phyloP scores from a whole-genome alignment of 345 rosid genomes.

The Syzygium grande region DNA sequence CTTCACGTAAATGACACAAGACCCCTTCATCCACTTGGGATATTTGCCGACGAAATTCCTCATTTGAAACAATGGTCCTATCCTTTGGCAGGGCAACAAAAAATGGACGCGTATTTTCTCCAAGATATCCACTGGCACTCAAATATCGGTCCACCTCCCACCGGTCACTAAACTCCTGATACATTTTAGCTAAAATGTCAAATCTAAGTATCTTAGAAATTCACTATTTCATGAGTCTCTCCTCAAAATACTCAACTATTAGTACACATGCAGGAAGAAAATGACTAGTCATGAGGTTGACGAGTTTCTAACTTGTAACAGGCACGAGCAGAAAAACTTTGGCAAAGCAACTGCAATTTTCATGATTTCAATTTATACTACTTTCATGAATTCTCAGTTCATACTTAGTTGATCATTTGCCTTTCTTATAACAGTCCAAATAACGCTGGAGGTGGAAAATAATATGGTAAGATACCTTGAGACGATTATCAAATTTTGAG shows the following conservation, averaged over 20 bases:
- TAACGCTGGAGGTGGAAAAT: neutral
- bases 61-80: slow-evolving; percentile 65
- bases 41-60: slow-evolving; percentile 84
- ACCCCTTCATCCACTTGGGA: slow-evolving; percentile 74
- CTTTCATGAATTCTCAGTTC: neutral
- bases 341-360: neutral
- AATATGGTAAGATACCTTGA: slow-evolving; percentile 41
- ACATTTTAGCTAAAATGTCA: neutral
- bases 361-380: neutral
- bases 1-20: slow-evolving; percentile 63
- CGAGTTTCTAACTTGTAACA: neutral
- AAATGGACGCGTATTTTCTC: slow-evolving; percentile 76
- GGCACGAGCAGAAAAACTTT: neutral
- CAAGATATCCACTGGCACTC: slow-evolving; percentile 94
- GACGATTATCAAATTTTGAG: slow-evolving; percentile 95
- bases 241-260: neutral
- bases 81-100: slow-evolving; percentile 94
- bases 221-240: neutral
- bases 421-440: neutral
- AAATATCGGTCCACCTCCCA: slow-evolving; percentile 90
- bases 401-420: neutral
- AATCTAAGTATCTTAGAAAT: neutral
- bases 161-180: slow-evolving; percentile 76
- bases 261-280: neutral
- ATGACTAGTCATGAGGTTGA: neutral